Percentiles rank a stretch among this genome's conserved stretches.
Conservation (phyloP, 2,329 filamentous ascomycete genomes). For the Balansia obtecta region DNA sequence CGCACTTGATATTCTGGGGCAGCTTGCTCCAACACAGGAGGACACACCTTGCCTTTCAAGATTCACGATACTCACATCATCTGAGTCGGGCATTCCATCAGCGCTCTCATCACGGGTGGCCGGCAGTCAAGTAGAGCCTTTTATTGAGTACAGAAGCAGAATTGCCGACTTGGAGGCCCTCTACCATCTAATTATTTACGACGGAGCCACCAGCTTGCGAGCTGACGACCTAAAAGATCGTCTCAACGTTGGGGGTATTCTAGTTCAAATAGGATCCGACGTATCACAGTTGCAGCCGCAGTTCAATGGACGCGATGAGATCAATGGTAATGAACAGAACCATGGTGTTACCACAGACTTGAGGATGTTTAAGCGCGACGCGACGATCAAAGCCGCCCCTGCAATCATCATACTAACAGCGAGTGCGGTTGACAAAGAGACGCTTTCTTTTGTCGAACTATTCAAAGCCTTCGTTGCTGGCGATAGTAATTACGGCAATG, state of each 20-base stretch:
- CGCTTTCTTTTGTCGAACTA: background rate
- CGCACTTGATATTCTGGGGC: constrained; percentile 14
- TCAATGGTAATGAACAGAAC: background rate
- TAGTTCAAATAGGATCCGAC: constrained; percentile 10
- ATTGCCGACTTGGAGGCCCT: constrained; percentile 12
- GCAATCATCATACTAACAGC: constrained; percentile 3
- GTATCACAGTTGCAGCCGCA: background rate
- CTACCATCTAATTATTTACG: constrained; percentile 23
- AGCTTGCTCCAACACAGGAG: constrained; percentile 11
- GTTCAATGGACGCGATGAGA: background rate
- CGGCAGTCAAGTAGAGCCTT: constrained; percentile 9
- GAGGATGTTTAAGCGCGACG: constrained; percentile 1
- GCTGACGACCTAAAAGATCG: constrained; percentile 10
- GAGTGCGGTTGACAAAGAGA: background rate
- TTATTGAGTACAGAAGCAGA: constrained; percentile 18
- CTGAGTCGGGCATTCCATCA: constrained; percentile 1
- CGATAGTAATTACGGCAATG: background rate
- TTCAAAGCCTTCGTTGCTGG: background rate
- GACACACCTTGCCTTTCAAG: constrained; percentile 22
- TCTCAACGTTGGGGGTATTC: constrained; percentile 17
- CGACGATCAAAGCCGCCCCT: background rate
- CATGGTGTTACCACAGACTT: background rate
- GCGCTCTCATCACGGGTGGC: constrained; percentile 6
- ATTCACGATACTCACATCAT: constrained; percentile 17
- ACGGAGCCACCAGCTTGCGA: constrained; percentile 8